These are phyloP conservation scores for Blastocystis hominis DNA, from an alignment of 352 stramenopile species.

Conservation along the genomic window DNA sequence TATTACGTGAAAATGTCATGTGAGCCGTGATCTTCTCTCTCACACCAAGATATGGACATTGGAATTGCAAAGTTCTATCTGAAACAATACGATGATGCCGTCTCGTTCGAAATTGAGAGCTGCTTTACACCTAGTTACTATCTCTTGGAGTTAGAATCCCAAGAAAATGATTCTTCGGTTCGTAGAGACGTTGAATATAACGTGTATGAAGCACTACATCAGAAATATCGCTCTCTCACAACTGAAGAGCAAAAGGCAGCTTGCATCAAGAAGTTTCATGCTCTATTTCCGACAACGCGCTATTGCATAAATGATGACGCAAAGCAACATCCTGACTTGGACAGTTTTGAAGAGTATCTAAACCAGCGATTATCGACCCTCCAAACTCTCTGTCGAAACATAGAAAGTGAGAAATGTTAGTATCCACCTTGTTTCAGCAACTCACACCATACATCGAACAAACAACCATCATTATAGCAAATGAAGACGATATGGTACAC, in stretches of 20 bases:
- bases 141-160: background rate
- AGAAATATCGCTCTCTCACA: background rate
- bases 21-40: background rate
- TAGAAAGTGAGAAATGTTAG: background rate
- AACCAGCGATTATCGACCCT: background rate
- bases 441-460: background rate
- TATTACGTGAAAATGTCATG: background rate
- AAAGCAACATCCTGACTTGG: background rate
- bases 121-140: background rate
- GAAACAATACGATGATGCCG: background rate
- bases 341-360: background rate
- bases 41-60: slow-evolving; percentile 24
- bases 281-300: background rate
- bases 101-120: background rate
- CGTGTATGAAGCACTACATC: background rate
- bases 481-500: too few species aligned
- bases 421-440: background rate
- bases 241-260: background rate
- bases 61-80: slow-evolving; percentile 27
- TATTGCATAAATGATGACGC: background rate
- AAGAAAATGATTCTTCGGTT: background rate
- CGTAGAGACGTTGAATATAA: slow-evolving; percentile 1
- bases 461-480: background rate
- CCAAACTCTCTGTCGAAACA: background rate
- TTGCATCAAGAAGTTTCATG: background rate